A percentile compares a stretch with the other conserved stretches of the same genome.
Conservation (phyloP, 2,329 filamentous ascomycete species). For the Xylariaceae sp. region DNA sequence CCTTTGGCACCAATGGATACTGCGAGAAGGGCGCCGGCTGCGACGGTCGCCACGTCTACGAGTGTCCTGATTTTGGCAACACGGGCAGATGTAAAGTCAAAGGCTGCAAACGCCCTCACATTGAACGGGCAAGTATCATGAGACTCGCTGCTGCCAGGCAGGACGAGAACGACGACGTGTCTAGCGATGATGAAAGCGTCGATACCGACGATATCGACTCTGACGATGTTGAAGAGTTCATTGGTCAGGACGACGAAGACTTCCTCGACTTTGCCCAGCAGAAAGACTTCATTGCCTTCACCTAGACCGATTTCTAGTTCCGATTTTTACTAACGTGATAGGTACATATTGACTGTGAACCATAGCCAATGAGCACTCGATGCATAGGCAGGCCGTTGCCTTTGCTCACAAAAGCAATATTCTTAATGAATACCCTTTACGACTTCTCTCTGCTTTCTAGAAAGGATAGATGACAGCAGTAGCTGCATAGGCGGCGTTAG, state of each 20-base stretch:
- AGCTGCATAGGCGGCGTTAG: too few species aligned
- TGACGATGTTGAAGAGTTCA: slow-evolving; percentile 67
- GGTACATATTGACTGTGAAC: slow-evolving; percentile 11
- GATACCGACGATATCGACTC: slow-evolving; percentile 79
- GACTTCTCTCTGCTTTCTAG: not conserved
- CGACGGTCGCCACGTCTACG: slow-evolving; percentile 79
- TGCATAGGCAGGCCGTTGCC: not conserved
- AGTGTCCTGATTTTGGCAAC: slow-evolving; percentile 95
- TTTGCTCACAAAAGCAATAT: slow-evolving; percentile 7
- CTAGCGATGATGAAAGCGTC: not conserved
- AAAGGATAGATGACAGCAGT: not conserved
- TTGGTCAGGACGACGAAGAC: slow-evolving; percentile 54
- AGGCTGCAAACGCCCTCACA: slow-evolving; percentile 81
- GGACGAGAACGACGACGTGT: slow-evolving; percentile 36
- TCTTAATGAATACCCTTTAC: too few species aligned
- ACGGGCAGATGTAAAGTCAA: slow-evolving; percentile 77
- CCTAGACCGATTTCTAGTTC: slow-evolving; percentile 24
- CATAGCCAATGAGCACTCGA: slow-evolving; percentile 9
- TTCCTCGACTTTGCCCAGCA: slow-evolving; percentile 52
- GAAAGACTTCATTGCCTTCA: slow-evolving; percentile 58
- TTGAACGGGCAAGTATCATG: slow-evolving; percentile 78
- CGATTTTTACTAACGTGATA: slow-evolving; percentile 22
- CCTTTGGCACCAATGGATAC: slow-evolving; percentile 84
- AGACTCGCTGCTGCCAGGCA: slow-evolving; percentile 38
- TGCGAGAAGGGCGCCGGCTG: slow-evolving; percentile 80